Base-by-base conservation (phyloP, 1,284 basidiomycete species). In the Microbotryum lychnidis-dioicae region DNA sequence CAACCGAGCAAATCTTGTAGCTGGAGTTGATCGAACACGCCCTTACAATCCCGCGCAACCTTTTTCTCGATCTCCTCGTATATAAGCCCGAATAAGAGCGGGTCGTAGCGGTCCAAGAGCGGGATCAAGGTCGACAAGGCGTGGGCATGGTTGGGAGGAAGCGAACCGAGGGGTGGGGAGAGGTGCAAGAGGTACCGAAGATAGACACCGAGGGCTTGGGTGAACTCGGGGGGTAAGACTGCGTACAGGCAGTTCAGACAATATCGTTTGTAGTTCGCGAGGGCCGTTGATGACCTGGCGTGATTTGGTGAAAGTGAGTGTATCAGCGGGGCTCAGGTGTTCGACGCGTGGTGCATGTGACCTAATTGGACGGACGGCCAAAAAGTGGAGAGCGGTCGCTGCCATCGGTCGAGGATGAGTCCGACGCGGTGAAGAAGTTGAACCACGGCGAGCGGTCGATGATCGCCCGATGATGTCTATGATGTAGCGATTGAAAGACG, bases 41-140 rank as follows among this genome's bases (percentile, higher is more conserved):
- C 82, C 4, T 79, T 76, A 68, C 87, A 91, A 8, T 81, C 83
- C 62, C 80, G 79, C 54, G 81, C 65, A 0, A 92, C 84, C 57
- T 88, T 80, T 8, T 77, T 74, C 70, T 91, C 87, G 62, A 96
- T 91, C 67, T 85, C 83, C 68, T 89, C 86, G 69, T 91, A 90
- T 37, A 88, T 87, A 2, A 92, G 86, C 60, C 83, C 84, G 31
- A 87, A 84, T 29, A 96, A 82, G 56, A 91, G 83, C 3, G 84
- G 83, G 67, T 92, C 89, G 72, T 89, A 93, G 33, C 90, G 83
- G 62, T 91, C 87, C 33, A 91, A 79, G 16, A 94, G 78, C 3
- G 87, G 87, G 0, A 96, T 55, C 50, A 62, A 62, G 52, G 64
- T 62, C 25, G 56, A 59, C 47, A 63, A 46, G 20, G 56, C 57